Percentiles rank a stretch among this genome's conserved stretches.
phyloP scores from a whole-genome alignment of 2,329 filamentous ascomycete species.

The Pseudogymnoascus sp. region DNA sequence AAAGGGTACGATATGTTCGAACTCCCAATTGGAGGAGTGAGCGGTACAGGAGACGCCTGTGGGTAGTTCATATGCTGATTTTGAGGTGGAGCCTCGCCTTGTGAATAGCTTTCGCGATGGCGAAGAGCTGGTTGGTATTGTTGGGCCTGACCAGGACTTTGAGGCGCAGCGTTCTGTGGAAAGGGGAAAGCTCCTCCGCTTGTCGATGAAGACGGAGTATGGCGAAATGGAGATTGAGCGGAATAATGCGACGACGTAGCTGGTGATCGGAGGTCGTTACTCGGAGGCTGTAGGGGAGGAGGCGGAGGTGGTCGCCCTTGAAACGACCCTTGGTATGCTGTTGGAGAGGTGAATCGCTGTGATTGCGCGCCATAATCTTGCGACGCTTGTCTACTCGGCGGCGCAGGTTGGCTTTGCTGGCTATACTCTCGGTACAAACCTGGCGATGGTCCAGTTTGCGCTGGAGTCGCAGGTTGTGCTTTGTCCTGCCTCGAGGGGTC shows the following conservation, averaged over 20 bases:
- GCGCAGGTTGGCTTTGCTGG: conserved; percentile 21
- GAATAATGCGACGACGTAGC: conserved; percentile 28
- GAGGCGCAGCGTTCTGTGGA: conserved; percentile 24
- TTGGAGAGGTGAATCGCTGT: conserved; percentile 26
- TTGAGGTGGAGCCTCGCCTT: conserved; percentile 19
- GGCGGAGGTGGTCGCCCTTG: conserved; percentile 29
- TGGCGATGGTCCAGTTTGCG: conserved; percentile 21
- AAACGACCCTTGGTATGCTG: conserved; percentile 25
- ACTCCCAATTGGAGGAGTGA: conserved; percentile 28
- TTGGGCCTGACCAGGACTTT: conserved; percentile 27
- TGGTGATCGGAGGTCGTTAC: conserved; percentile 35
- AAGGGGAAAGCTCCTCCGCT: conserved; percentile 25
- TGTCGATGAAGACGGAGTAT: conserved; percentile 24
- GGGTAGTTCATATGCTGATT: conserved; percentile 24
- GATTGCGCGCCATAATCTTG: conserved; percentile 26
- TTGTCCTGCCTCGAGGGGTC: conserved; percentile 21
- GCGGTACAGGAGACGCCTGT: conserved; percentile 25
- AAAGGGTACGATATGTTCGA: conserved; percentile 26
- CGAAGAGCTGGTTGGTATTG: conserved; percentile 23
- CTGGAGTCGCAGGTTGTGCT: conserved; percentile 26
- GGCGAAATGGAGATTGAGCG: conserved; percentile 28
- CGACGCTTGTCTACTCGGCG: conserved; percentile 26
- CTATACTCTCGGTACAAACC: conserved; percentile 27
- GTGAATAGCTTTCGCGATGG: conserved; percentile 25
- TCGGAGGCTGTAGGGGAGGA: conserved; percentile 34